Conservation (phyloP, 1,284 basidiomycete species). For the Psilocybe mexicana region DNA sequence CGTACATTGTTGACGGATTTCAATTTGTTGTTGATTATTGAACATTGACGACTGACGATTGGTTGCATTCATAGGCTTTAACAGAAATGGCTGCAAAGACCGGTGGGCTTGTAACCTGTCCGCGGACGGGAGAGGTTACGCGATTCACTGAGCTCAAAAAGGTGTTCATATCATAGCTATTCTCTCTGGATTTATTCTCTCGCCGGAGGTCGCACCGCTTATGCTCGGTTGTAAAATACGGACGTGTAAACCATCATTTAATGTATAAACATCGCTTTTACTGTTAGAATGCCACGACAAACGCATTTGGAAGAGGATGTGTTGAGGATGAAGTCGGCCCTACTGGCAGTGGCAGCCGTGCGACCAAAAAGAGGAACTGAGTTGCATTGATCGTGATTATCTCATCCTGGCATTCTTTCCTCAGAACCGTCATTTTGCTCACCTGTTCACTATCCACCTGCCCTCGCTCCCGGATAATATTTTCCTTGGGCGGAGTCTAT, state of each 20-base stretch:
- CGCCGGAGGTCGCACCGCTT: conserved; percentile 4
- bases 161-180: conserved; percentile 75
- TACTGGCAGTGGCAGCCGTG: not conserved
- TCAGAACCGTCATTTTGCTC: conserved; percentile 3
- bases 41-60: conserved; percentile 4
- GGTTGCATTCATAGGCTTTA: conserved; percentile 56
- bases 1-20: conserved; percentile 28
- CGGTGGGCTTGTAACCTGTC: conserved; percentile 78
- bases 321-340: not conserved
- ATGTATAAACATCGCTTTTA: conserved; percentile 5
- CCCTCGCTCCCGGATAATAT: conserved; percentile 1
- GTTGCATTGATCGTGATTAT: conserved; percentile 11
- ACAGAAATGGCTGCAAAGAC: conserved; percentile 82
- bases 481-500: not conserved
- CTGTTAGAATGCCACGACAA: conserved; percentile 1
- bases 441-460: conserved; percentile 1
- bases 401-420: conserved; percentile 10
- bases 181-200: not conserved
- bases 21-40: not conserved
- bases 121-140: conserved; percentile 69
- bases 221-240: conserved; percentile 8
- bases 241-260: conserved; percentile 15
- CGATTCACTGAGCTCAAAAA: conserved; percentile 74
- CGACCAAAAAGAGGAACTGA: conserved; percentile 9
- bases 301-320: not conserved